A percentile compares a stretch with the other conserved stretches of the same genome.
Evolutionary conservation across 805 yeast species (phyloP).

Genomic region (Phaffomyces antillensis): DNA sequence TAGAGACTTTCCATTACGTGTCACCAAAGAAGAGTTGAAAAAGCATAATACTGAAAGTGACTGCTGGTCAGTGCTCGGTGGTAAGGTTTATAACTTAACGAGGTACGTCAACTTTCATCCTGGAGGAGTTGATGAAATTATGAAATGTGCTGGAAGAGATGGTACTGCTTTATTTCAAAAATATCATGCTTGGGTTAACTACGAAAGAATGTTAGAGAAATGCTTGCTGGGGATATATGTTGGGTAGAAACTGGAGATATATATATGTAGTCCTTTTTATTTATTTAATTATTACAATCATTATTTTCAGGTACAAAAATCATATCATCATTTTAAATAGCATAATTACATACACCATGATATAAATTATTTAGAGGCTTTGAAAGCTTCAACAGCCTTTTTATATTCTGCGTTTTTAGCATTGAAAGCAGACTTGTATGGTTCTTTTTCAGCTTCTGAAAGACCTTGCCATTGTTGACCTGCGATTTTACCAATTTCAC

Average conservation of each 20-base stretch:
- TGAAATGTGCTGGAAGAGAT: slow-evolving; percentile 78
- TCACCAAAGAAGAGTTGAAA: slow-evolving; percentile 50
- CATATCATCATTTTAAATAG: neutral
- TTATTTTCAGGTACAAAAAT: neutral
- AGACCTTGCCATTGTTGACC: slow-evolving; percentile 91
- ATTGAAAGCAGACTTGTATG: slow-evolving; percentile 30
- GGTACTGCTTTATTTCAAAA: slow-evolving; percentile 71
- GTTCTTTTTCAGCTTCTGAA: slow-evolving; percentile 65
- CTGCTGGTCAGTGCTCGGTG: slow-evolving; percentile 79
- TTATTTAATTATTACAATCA: too few relatives aligned
- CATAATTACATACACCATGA: neutral
- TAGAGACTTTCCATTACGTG: slow-evolving; percentile 47
- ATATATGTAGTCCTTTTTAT: neutral
- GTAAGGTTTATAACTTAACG: slow-evolving; percentile 82
- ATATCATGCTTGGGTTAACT: slow-evolving; percentile 78
- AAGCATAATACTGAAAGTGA: slow-evolving; percentile 57
- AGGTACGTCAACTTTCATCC: slow-evolving; percentile 85
- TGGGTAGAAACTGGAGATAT: slow-evolving; percentile 3
- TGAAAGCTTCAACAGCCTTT: neutral
- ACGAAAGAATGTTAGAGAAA: slow-evolving; percentile 68
- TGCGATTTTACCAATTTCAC: slow-evolving; percentile 49
- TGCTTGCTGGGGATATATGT: slow-evolving; percentile 60
- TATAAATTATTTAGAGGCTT: neutral
- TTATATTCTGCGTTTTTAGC: slow-evolving; percentile 12
- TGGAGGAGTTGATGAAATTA: slow-evolving; percentile 76